Evolutionary conservation across 495 filamentous ascomycete genomes (phyloP).

Genomic region (Amorphotheca resinae): DNA sequence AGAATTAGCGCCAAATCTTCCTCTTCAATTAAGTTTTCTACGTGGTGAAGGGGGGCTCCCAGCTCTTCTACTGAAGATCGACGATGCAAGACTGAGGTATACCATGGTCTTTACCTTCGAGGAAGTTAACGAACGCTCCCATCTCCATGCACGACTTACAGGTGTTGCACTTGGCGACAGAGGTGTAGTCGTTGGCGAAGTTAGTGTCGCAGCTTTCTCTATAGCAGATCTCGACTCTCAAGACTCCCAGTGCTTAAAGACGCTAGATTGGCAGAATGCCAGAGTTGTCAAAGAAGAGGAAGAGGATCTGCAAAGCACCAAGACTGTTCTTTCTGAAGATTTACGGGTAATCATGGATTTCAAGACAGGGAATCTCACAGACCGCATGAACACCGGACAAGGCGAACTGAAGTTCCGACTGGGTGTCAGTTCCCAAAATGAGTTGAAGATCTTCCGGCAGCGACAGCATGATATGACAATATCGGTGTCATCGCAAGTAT

Average conservation of each 20-base stretch:
- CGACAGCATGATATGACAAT: slow-evolving; percentile 57
- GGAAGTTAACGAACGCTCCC: slow-evolving; percentile 50
- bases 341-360: slow-evolving; percentile 56
- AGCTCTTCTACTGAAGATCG: slow-evolving; percentile 55
- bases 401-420: slow-evolving; percentile 56
- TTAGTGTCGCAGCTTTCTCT: slow-evolving; percentile 45
- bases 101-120: slow-evolving; percentile 65
- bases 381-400: slow-evolving; percentile 63
- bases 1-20: slow-evolving; percentile 41
- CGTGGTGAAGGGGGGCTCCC: slow-evolving; percentile 54
- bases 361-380: slow-evolving; percentile 56
- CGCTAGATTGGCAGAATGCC: slow-evolving; percentile 30
- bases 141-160: slow-evolving; percentile 54
- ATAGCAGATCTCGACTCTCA: slow-evolving; percentile 27
- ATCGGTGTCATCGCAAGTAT: slow-evolving; percentile 46
- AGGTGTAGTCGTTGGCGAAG: slow-evolving; percentile 50
- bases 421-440: slow-evolving; percentile 33
- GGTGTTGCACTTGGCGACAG: slow-evolving; percentile 47
- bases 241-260: slow-evolving; percentile 2
- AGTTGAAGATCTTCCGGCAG: slow-evolving; percentile 50
- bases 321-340: slow-evolving; percentile 56
- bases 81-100: slow-evolving; percentile 48
- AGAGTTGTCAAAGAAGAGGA: slow-evolving; percentile 28
- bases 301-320: slow-evolving; percentile 25
- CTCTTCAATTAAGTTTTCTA: slow-evolving; percentile 60